phyloP scores from a whole-genome alignment of 2,329 filamentous ascomycete species.

The Colletotrichum abscissum region DNA sequence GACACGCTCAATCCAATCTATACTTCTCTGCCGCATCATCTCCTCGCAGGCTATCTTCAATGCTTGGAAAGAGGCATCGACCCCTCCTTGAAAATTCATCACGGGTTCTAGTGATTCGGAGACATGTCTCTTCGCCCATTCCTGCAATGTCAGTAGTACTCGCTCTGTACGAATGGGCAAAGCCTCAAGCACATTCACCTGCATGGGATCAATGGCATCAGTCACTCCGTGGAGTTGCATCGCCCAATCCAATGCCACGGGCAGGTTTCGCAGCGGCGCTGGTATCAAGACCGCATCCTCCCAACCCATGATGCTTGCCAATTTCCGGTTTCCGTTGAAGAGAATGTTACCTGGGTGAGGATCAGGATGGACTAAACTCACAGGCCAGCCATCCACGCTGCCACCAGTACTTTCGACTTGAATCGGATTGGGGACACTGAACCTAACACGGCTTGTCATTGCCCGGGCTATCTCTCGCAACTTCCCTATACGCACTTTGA shows the following conservation, averaged over 20 bases:
- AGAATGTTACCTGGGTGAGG: conserved; percentile 27
- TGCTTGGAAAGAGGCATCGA: background rate
- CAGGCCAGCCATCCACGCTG: conserved; percentile 8
- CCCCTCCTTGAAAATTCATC: background rate
- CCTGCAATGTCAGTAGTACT: background rate
- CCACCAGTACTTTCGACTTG: background rate
- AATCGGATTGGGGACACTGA: background rate
- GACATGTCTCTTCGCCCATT: background rate
- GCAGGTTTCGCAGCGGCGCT: background rate
- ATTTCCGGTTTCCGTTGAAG: background rate
- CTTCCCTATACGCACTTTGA: background rate
- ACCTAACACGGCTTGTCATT: background rate
- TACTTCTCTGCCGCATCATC: background rate
- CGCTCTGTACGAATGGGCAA: background rate
- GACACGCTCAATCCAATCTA: background rate
- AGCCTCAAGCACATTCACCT: background rate
- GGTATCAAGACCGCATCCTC: conserved; percentile 29
- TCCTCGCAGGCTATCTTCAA: background rate
- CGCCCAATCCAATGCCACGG: background rate
- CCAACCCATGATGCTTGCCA: conserved; percentile 32
- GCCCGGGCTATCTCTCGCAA: background rate
- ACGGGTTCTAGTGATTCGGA: background rate
- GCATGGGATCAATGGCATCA: background rate
- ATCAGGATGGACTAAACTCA: conserved; percentile 24
- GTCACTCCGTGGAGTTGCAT: background rate